These are phyloP conservation scores for Candida maltosa DNA, from an alignment of 805 yeast genomes.

Conservation along the genomic window DNA sequence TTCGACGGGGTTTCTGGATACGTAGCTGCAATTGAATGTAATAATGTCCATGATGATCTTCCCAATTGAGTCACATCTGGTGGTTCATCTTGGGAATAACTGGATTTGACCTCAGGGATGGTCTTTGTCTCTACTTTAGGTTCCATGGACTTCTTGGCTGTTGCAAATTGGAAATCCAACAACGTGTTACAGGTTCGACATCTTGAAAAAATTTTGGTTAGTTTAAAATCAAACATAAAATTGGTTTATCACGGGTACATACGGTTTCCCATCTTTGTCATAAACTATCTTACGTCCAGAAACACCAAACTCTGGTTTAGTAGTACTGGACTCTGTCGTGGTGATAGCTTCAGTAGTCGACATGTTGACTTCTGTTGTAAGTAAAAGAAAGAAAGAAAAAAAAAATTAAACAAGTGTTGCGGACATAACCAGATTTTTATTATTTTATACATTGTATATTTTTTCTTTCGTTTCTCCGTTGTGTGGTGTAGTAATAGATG, in stretches of 20 bases:
- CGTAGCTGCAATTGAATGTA: slow-evolving; percentile 86
- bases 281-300: slow-evolving; percentile 68
- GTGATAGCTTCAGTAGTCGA: not conserved
- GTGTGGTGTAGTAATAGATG: no score
- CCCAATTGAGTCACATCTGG: slow-evolving; percentile 85
- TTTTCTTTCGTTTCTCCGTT: no score
- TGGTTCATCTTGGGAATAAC: slow-evolving; percentile 59
- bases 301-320: slow-evolving; percentile 47
- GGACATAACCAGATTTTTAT: no score
- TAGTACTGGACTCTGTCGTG: not conserved
- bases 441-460: no score
- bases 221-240: no score
- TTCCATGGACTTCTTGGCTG: slow-evolving; percentile 13
- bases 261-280: slow-evolving; percentile 94
- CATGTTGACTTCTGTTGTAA: no score
- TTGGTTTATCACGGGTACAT: slow-evolving; percentile 32
- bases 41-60: slow-evolving; percentile 84
- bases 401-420: no score
- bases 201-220: no score
- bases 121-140: slow-evolving; percentile 1
- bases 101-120: slow-evolving; percentile 4
- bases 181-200: slow-evolving; percentile 89
- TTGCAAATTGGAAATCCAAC: slow-evolving; percentile 71
- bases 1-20: slow-evolving; percentile 71
- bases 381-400: no score